Evolutionary conservation across 2,329 filamentous ascomycete species (phyloP), one percentile per base, ranked within the genome.

Genomic region (Aspergillus jensenii): DNA sequence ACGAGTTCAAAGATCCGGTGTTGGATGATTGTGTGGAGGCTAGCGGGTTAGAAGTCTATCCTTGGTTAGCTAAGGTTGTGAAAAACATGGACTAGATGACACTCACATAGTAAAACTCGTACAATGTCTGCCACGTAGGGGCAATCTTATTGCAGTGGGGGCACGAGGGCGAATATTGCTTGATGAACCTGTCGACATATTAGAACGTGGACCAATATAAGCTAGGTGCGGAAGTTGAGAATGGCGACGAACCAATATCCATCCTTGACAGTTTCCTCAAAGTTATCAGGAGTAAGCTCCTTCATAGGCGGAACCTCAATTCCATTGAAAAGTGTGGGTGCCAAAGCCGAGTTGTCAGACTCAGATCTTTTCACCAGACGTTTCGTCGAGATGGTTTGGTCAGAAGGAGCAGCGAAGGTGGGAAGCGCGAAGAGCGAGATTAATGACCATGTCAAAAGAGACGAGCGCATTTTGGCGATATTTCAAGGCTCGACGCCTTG

Each of bases 61-160:
- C 21, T 31, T 44, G 15, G 58, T 75, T 62, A 75, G 65, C 51
- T 33, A 52, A 45, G 17, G 37, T n/a, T 17, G 50, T 11, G 7
- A 40, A 43, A 17, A 27, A 48, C 66, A 17, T 31, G 12, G 37
- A 25, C 27, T 45, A 53, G 23, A 23, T 8, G 21, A 21, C n/a
- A 67, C 74, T 65, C 63, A 79, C 77, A 62, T 79, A 87, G 79
- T 97, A 99, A 76, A 88, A 97, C 78, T 99, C 95, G 81, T 98
- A 96, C 14, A 93, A 76, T 5, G 93, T 97, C 76, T 98, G 92
- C 81, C 87, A 97, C 51, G 86, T 88, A 7, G 95, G 95, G 52
- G 90, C 91, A 69, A 91, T 90, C 50, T 83, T 80, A 72, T 83
- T 83, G 78, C 93, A 97, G 75, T 96, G 91, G 47, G 82, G 82